Evolutionary conservation across 805 yeast species (phyloP).

Genomic region (Pichia nakasei): DNA sequence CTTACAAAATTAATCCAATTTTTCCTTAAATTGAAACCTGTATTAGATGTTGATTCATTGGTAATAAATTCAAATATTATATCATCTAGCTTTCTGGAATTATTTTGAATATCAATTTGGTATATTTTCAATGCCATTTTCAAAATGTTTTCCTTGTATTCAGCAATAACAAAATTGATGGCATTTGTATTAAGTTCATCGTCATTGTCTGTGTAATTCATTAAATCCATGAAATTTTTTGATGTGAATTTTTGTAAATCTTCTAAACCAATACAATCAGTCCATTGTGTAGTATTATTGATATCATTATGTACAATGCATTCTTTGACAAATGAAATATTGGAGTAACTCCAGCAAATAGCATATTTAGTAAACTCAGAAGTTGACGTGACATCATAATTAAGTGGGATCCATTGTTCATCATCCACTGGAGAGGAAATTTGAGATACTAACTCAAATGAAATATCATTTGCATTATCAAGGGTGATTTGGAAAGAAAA

Average conservation of each 20-base stretch:
- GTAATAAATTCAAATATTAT: neutral
- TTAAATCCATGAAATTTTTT: constrained; percentile 8
- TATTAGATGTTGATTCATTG: constrained; percentile 2
- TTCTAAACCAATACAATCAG: constrained; percentile 4
- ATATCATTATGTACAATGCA: constrained; percentile 9
- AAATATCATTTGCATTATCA: constrained; percentile 4
- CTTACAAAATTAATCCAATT: constrained; percentile 49
- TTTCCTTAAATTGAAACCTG: neutral
- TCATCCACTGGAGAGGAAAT: constrained; percentile 13
- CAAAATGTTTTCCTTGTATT: constrained; percentile 41
- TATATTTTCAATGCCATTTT: constrained; percentile 11
- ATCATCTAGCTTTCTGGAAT: neutral
- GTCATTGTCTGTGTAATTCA: constrained; percentile 4
- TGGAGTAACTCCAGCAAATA: constrained; percentile 21
- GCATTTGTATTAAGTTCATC: constrained; percentile 30
- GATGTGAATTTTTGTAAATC: constrained; percentile 5
- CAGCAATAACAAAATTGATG: constrained; percentile 36
- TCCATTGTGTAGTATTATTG: constrained; percentile 12
- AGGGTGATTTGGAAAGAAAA: constrained; percentile 15
- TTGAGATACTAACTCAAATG: constrained; percentile 9
- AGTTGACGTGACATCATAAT: constrained; percentile 9
- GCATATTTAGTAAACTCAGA: constrained; percentile 10
- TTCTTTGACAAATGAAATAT: constrained; percentile 15
- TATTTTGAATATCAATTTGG: neutral
- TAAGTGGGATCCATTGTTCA: constrained; percentile 21